These are phyloP conservation scores for Lavandula angustifolia DNA, from an alignment of 257 asterid species.

Conservation along the genomic window DNA sequence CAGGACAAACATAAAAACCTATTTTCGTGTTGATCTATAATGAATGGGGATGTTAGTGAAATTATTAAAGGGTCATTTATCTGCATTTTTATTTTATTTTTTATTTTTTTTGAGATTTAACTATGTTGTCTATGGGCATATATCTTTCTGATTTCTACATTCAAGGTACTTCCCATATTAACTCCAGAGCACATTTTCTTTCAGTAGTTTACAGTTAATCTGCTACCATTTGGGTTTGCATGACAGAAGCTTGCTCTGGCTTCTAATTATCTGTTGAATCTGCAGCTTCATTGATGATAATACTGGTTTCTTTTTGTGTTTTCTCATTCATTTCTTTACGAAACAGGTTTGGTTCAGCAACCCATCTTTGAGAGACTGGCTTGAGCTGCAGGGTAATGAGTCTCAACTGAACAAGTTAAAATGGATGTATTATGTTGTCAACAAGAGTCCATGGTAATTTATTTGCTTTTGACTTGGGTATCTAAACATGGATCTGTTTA, in stretches of 20 bases:
- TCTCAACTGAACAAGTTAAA: slow-evolving; percentile 71
- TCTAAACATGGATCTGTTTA: slow-evolving; percentile 5
- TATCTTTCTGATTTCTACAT: neutral
- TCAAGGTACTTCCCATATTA: neutral
- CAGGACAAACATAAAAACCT: slow-evolving; percentile 9
- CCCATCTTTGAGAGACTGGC: slow-evolving; percentile 88
- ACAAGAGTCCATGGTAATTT: slow-evolving; percentile 95
- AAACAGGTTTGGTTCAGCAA: slow-evolving; percentile 87
- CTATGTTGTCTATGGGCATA: neutral
- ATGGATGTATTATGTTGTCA: slow-evolving; percentile 80
- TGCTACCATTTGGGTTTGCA: slow-evolving; percentile 3
- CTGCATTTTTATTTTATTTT: too few relatives aligned
- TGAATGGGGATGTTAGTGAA: neutral
- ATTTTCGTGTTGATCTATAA: slow-evolving; percentile 5
- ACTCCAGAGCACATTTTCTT: neutral
- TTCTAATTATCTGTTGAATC: neutral
- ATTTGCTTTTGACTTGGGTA: slow-evolving; percentile 20
- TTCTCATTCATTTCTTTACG: slow-evolving; percentile 24
- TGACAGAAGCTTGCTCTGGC: slow-evolving; percentile 12
- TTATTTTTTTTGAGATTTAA: slow-evolving; percentile 17
- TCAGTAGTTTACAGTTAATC: neutral
- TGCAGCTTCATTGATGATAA: slow-evolving; percentile 22
- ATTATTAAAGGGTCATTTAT: neutral
- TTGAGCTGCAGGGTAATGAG: slow-evolving; percentile 62
- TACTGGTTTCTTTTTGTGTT: slow-evolving; percentile 20